Base-by-base conservation (phyloP, 2,329 filamentous ascomycete genomes). In the Pseudocercospora fuligena region DNA sequence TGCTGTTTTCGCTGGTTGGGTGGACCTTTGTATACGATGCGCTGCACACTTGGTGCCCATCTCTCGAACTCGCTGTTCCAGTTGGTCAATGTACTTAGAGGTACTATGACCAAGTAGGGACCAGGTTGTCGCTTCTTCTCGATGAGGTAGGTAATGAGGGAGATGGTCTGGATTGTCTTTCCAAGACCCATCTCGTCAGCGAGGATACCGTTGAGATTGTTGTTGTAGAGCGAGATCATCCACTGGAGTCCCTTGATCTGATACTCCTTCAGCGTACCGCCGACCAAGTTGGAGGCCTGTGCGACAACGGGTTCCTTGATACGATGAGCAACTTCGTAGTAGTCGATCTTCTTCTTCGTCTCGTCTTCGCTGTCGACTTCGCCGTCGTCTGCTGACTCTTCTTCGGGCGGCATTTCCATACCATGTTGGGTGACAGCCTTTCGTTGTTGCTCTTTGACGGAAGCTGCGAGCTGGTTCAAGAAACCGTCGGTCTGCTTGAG, bases 181-280 rank as follows among this genome's bases (percentile, higher is more conserved):
- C 95, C 95, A 71, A 99, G 92, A 90, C 95, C 95, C 95, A 99
- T 99, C 82, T 99, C 95, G 76, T 99, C 95, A 66, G 95, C 95
- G 74, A 99, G 85, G 72, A 99, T 98, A 87, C 95, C 95, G 79
- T 99, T 99, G 72, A 99, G 88, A 81, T 97, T 99, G 85, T 99
- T 99, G 89, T 99, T 99, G 87, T 98, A 99, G 14, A 99, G 86
- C 14, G 95, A 99, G 68, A 99, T 90, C 95, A 99, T 99, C 95
- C 95, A 99, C 80, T 99, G 94, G 57, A 99, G 84, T 86, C 95
- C 95, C 88, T 97, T 98, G 81, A 99, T 73, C 82, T 99, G 95
- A 81, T 99, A 99, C 79, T 99, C 95, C 80, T 99, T 99, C 72
- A 99, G 85, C 11, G 85, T 92, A 77, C 95, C 95, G 78, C 95